Evolutionary conservation across 2,329 filamentous ascomycete species (phyloP), one percentile per base, ranked within the genome.

Genomic region (Blumeriella jaapii): DNA sequence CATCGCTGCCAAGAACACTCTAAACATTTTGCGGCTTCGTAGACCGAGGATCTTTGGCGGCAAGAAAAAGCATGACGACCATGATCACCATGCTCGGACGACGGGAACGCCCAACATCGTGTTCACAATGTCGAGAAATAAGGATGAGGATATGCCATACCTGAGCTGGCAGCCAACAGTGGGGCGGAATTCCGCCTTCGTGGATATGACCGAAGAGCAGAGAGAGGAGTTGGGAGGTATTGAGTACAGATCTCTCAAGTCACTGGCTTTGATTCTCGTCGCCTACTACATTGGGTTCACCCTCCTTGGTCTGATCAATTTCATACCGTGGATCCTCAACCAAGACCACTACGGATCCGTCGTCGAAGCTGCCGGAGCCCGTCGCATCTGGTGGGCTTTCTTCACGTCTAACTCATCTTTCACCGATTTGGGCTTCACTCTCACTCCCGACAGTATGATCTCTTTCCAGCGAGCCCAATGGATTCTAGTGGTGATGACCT

Each of bases 161-260:
- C 70, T 98, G 33, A 95, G 85, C 57, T 96, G 85, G 72, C 79
- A 87, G 40, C 85, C 91, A 2, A 98, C 91, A 0, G 72, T 95
- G 35, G 89, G 82, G 15, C 77, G 91, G 44, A 98, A 98, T 57
- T 96, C 89, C 8, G 80, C 83, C 23, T 98, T 96, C 53, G 70
- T 91, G 9, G 84, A 87, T 47, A 60, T 98, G 45, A 83, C 81
- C 0, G 81, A 93, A 47, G 85, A 91, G 45, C 86, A 98, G 59
- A 74, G 91, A 46, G 87, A 98, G 55, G 91, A 98, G 58, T 63
- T 98, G 2, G 91, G 91, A 8, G 91, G 91, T 13, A 94, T 98
- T 44, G 91, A 98, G 57, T 98, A 98, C 54, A 79, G 91, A 5
- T 83, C 89, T 0, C 58, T 98, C 41, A 93, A 94, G 57, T 84